Base-by-base conservation (phyloP, 2,329 filamentous ascomycete species). In the Tolypocladium sp. region DNA sequence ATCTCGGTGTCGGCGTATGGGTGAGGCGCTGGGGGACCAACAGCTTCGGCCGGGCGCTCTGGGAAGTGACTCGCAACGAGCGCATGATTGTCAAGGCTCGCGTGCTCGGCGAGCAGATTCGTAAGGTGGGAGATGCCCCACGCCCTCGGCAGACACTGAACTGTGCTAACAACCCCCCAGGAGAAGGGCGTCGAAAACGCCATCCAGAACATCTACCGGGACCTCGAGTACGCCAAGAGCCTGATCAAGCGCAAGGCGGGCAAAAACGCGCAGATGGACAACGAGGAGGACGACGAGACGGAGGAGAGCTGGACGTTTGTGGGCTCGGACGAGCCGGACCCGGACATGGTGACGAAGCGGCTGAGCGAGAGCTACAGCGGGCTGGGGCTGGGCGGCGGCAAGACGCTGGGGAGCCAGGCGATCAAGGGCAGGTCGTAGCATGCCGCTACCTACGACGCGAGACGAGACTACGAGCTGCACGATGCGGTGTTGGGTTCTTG, bases 291-390 rank as follows among this genome's bases (percentile, higher is more conserved):
- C 15, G 76, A 75, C 53, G 86, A 86, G 38, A 86, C 87, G 15
- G 87, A 89, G 62, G 91, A 95, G 70, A 90, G 87, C 69, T 97
- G 92, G 93, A 97, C 92, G 0, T 91, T 97, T 73, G 82, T 97
- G 25, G 91, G 90, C 7, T 76, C 73, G 37, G 77, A 77, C 57
- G 78, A 79, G 62, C 75, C 75, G 0, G 77, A 80, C 54, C 73
- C 76, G 1, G 77, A 79, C 20, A 71, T 73, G 22, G 66, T 73
- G 52, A 77, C 74, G 17, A 74, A 72, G 68, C 74, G 73, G 58
- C 64, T 78, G 56, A 74, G 73, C 61, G 73, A 73, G 55, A 72
- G 71, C 9, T 63, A 74, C 30, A 63, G 59, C 38, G 63, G 62
- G 8, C 52, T 64, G 17, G 63, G 63, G n/a, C 54, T 62, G 5